Conservation (phyloP, 2,329 filamentous ascomycete species). For the Coniella lustricola region DNA sequence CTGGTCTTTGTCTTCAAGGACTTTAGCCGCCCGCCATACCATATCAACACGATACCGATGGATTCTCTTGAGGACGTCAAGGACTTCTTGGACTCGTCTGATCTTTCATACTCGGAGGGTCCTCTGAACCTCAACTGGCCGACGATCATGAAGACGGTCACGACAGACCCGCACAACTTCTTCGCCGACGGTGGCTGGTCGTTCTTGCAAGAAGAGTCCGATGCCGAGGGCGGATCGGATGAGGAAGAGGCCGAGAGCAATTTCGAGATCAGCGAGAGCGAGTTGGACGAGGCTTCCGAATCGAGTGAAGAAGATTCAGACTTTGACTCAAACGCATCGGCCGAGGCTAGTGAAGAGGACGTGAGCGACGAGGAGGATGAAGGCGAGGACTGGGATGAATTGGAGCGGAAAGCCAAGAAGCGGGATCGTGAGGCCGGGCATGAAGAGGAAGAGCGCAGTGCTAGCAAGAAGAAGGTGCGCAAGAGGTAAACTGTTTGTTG, state of each 20-base stretch:
- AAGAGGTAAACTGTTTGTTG: background rate
- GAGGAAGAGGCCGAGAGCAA: constrained; percentile 86
- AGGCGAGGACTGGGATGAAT: constrained; percentile 88
- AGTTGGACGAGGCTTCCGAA: constrained; percentile 75
- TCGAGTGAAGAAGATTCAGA: constrained; percentile 79
- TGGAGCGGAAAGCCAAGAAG: constrained; percentile 86
- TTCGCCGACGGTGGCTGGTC: constrained; percentile 93
- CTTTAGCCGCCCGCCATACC: constrained; percentile 80
- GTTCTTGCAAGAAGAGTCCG: constrained; percentile 81
- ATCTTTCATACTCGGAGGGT: constrained; percentile 90
- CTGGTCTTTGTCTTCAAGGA: constrained; percentile 98
- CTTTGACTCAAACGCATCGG: constrained; percentile 82
- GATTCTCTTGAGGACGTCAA: constrained; percentile 93
- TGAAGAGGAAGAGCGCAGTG: constrained; percentile 70
- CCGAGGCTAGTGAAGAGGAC: constrained; percentile 74
- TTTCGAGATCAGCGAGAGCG: constrained; percentile 84
- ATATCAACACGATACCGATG: constrained; percentile 97
- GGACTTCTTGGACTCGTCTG: constrained; percentile 93
- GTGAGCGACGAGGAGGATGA: constrained; percentile 63
- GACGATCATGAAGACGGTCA: constrained; percentile 99
- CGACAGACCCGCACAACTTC: constrained; percentile 87
- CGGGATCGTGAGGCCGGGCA: constrained; percentile 62
- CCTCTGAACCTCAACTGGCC: constrained; percentile 98
- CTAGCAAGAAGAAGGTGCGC: constrained; percentile 58
- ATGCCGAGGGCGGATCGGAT: constrained; percentile 70